Base-by-base conservation (phyloP, 2,329 filamentous ascomycete species). In the Mycocentrospora acerina region DNA sequence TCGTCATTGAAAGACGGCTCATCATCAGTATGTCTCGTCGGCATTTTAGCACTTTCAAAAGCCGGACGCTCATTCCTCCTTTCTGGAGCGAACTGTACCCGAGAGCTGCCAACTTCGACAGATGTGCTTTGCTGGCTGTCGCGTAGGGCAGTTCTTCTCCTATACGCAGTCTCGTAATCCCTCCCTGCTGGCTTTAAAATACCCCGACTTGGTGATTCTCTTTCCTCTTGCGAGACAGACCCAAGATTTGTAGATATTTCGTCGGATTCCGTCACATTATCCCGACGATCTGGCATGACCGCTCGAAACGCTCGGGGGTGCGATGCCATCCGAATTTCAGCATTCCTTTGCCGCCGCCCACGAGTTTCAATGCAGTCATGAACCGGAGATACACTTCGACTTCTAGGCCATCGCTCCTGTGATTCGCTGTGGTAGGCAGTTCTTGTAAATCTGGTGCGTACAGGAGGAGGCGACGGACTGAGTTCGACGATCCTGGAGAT, bases 61-160 rank as follows among this genome's bases (percentile, higher is more conserved):
- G n/a, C 29, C 14, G 15, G 29, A 26, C 28, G 31, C 2, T 39
- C 38, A 16, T 41, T 33, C 26, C 28, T 33, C 24, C 38, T 28
- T 14, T 55, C 44, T n/a, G 48, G 18, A 18, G 38, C 47, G 29
- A 66, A 67, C 13, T 58, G 60, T 12, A 67, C 64, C 28, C 51
- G 51, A 13, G 54, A 52, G 2, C 53, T 54, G 15, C 55, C 62
- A 2, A 62, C 37, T 42, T 65, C 59, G n/a, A 60, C 61, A 12
- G 42, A 38, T 15, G 48, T 60, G 36, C 59, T 62, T 15, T 61
- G 56, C 4, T 52, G 45, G 24, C 55, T 64, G 5, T 50, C 45
- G 15, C 48, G 48, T 41, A 55, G 41, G 11, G 28, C 42, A 13
- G 35, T 41, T n/a, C 42, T 44, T n/a, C 48, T 45, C 2, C 44